Evolutionary conservation across 2,329 filamentous ascomycete genomes (phyloP).

Genomic region (Zarea fungicola): DNA sequence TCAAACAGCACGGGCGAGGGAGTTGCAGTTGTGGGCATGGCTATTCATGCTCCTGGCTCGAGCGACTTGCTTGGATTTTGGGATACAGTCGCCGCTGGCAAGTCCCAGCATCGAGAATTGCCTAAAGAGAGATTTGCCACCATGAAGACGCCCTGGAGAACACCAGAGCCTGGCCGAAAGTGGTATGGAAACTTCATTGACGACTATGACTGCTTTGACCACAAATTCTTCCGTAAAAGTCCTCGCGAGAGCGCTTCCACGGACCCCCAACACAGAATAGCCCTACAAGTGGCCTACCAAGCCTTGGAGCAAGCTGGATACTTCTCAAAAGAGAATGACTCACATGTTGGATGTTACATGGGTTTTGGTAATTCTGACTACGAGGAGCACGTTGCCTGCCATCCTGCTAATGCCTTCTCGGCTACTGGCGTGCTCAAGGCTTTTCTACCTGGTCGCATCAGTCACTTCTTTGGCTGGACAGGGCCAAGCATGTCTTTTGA

Average conservation of each 20-base stretch:
- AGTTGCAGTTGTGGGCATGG: constrained; percentile 36
- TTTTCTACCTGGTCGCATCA: constrained; percentile 29
- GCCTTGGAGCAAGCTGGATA: constrained; percentile 28
- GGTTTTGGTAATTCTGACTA: constrained; percentile 32
- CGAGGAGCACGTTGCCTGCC: constrained; percentile 33
- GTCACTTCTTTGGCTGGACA: constrained; percentile 33
- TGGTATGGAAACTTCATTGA: constrained; percentile 22
- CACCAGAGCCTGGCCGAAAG: background rate
- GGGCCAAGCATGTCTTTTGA: constrained; percentile 32
- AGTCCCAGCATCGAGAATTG: constrained; percentile 17
- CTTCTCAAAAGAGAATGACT: background rate
- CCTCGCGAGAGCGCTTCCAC: constrained; percentile 30
- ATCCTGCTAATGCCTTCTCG: constrained; percentile 31
- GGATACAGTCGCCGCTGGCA: constrained; percentile 19
- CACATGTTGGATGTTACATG: constrained; percentile 33
- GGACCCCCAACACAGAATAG: constrained; percentile 35
- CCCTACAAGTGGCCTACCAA: constrained; percentile 38
- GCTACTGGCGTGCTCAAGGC: constrained; percentile 30
- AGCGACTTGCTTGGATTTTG: constrained; percentile 30
- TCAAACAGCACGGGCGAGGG: background rate
- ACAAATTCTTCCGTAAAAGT: constrained; percentile 36
- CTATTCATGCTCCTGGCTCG: constrained; percentile 31
- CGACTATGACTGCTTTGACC: constrained; percentile 28
- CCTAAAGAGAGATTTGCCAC: background rate
- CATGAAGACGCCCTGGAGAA: background rate